A percentile compares a stretch with the other conserved stretches of the same genome.
Conservation (phyloP, 352 stramenopile genomes). For the Globisporangium barbulae region DNA sequence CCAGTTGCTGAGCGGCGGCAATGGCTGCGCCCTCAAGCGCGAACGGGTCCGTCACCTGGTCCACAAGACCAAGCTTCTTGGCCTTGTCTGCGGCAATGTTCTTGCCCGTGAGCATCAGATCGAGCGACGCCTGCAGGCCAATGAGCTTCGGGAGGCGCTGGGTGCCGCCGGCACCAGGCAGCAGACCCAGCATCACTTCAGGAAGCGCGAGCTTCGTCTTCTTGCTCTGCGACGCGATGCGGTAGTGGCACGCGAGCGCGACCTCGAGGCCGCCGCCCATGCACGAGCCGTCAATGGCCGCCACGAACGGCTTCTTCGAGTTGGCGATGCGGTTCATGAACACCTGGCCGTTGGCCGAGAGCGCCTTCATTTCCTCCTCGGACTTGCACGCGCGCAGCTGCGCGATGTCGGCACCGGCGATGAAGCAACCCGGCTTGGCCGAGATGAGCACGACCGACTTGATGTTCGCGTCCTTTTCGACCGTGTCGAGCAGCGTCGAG, state of each 20-base stretch:
- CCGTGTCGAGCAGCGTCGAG: conserved; percentile 80
- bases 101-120: conserved; percentile 98
- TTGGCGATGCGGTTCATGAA: conserved; percentile 90
- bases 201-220: conserved; percentile 97
- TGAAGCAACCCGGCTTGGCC: conserved; percentile 96
- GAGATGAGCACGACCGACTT: conserved; percentile 98
- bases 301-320: conserved; percentile 94
- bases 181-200: conserved; percentile 96
- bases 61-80: conserved; percentile 97
- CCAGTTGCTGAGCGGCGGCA: conserved; percentile 84
- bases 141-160: conserved; percentile 95
- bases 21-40: conserved; percentile 93
- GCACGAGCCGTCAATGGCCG: conserved; percentile 95
- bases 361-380: conserved; percentile 90
- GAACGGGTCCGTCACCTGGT: conserved; percentile 91
- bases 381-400: conserved; percentile 89
- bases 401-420: conserved; percentile 97
- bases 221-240: conserved; percentile 92
- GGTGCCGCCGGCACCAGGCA: conserved; percentile 97
- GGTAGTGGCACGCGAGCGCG: conserved; percentile 97
- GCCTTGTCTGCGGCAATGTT: conserved; percentile 95
- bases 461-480: conserved; percentile 88
- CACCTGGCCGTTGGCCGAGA: conserved; percentile 92
- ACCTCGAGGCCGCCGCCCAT: conserved; percentile 97
- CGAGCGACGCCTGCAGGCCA: conserved; percentile 90